Evolutionary conservation across 306 rosid genomes (phyloP).

Genomic region (Sicyos edulis): DNA sequence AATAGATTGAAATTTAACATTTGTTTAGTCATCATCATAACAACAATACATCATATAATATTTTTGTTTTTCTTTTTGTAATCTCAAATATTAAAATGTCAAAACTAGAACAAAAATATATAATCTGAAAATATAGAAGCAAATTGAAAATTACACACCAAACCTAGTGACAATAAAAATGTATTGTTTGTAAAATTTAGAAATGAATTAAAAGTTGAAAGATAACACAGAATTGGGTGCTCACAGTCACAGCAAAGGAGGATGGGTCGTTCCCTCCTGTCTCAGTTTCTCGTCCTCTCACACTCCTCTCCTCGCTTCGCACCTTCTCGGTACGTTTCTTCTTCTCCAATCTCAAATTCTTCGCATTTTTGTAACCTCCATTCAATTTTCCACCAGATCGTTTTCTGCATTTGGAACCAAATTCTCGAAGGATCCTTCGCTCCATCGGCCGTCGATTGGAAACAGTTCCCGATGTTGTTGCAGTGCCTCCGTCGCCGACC

Average conservation of each 20-base stretch:
- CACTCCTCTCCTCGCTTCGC: slow-evolving; percentile 33
- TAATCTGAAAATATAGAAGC: no score
- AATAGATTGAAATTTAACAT: no score
- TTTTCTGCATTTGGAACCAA: slow-evolving; percentile 30
- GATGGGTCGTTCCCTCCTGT: slow-evolving; percentile 49
- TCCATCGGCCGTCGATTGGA: slow-evolving; percentile 23
- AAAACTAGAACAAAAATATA: no score
- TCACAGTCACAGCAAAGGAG: neutral
- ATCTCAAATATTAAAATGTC: no score
- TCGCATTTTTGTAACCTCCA: neutral
- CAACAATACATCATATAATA: no score
- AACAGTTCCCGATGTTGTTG: slow-evolving; percentile 40
- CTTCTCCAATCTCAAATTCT: neutral
- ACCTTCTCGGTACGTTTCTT: slow-evolving; percentile 34
- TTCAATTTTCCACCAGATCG: slow-evolving; percentile 36
- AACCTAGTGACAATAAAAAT: no score
- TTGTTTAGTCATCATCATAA: no score
- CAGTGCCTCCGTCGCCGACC: slow-evolving; percentile 33
- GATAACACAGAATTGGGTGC: no score
- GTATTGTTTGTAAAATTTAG: no score
- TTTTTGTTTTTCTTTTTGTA: no score
- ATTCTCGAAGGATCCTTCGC: slow-evolving; percentile 21
- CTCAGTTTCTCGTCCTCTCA: slow-evolving; percentile 43
- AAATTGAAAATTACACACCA: no score
- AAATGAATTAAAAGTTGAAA: no score